These are phyloP conservation scores for Claviceps sp. DNA, from an alignment of 2,329 filamentous ascomycete genomes.

Conservation along the genomic window DNA sequence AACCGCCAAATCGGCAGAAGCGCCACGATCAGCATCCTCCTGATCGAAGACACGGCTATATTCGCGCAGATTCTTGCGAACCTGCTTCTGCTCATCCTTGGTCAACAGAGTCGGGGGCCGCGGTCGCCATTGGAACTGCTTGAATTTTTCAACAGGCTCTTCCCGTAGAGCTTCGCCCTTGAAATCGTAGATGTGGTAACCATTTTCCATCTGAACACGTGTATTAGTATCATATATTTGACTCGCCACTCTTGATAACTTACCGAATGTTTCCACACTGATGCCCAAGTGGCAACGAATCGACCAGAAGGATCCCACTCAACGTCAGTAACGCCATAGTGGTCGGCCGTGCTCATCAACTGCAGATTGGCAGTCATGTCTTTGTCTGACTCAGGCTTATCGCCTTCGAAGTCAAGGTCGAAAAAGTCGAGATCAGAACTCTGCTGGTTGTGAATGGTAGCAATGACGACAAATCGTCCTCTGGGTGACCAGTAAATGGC, in stretches of 20 bases:
- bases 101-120: conserved; percentile 79
- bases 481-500: conserved; percentile 98
- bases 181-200: conserved; percentile 97
- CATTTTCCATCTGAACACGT: conserved; percentile 78
- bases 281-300: conserved; percentile 86
- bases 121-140: conserved; percentile 91
- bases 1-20: conserved; percentile 85
- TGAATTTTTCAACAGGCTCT: conserved; percentile 91
- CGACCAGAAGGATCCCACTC: conserved; percentile 97
- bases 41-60: conserved; percentile 93
- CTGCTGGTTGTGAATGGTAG: conserved; percentile 83
- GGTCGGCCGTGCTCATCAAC: conserved; percentile 84
- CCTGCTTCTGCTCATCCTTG: conserved; percentile 94
- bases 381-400: conserved; percentile 86
- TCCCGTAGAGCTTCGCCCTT: conserved; percentile 79
- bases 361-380: conserved; percentile 89
- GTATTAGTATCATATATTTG: not conserved
- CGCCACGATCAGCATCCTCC: conserved; percentile 85
- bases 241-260: conserved; percentile 22
- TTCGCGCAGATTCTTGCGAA: conserved; percentile 96
- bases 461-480: conserved; percentile 88
- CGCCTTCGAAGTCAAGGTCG: conserved; percentile 95
- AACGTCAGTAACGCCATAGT: conserved; percentile 95
- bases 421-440: conserved; percentile 95
- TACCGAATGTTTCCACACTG: conserved; percentile 91